Conservation (phyloP, 2,329 filamentous ascomycete species). For the Colletotrichum horii region DNA sequence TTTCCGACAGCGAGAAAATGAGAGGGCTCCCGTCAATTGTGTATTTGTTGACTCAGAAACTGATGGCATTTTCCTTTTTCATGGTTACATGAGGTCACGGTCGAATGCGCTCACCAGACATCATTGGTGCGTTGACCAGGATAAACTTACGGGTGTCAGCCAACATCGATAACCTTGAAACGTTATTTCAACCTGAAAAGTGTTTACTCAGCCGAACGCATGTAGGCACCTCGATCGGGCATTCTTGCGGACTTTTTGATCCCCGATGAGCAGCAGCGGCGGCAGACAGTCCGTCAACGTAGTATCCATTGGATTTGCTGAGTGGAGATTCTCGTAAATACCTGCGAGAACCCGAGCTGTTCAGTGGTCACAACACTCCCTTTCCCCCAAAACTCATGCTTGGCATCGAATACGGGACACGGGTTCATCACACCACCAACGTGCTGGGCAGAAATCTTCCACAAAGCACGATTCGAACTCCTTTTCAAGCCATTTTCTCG, state of each 20-base stretch:
- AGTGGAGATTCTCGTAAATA: neutral
- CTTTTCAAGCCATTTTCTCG: neutral
- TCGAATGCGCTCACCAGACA: neutral
- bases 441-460: neutral
- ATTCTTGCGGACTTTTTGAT: neutral
- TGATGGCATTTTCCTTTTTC: neutral
- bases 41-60: neutral
- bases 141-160: neutral
- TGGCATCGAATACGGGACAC: neutral
- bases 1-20: neutral
- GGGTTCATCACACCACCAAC: neutral
- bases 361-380: neutral
- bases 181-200: neutral
- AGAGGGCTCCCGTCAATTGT: neutral
- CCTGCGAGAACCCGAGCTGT: neutral
- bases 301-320: neutral
- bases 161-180: neutral
- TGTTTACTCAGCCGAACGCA: fast-evolving
- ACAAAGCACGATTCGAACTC: neutral
- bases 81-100: neutral
- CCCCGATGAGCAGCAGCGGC: neutral
- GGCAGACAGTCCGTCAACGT: neutral
- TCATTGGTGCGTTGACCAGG: neutral
- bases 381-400: neutral
- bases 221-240: neutral